Conservation (phyloP, 2,329 filamentous ascomycete species). For the Verticillium nonalfalfae region DNA sequence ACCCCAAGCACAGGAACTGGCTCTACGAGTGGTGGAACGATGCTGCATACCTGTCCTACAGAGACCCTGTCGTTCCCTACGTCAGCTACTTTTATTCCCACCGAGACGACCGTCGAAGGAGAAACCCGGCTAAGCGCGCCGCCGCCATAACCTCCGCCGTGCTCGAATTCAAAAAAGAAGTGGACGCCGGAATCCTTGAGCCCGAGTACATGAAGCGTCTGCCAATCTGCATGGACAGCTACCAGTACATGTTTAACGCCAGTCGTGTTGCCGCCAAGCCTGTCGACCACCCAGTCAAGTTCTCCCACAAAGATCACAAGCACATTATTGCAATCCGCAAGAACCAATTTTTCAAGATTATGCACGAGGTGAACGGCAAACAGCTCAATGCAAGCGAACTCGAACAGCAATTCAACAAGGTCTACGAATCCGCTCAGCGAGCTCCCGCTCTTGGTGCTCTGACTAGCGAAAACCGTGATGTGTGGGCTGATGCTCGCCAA, state of each 20-base stretch:
- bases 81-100: slow-evolving; percentile 99
- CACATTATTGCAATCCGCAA: slow-evolving; percentile 88
- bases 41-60: slow-evolving; percentile 83
- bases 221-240: slow-evolving; percentile 97
- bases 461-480: slow-evolving; percentile 88
- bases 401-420: slow-evolving; percentile 77
- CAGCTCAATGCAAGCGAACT: slow-evolving; percentile 86
- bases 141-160: slow-evolving; percentile 81
- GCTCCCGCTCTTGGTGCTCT: slow-evolving; percentile 73
- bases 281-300: slow-evolving; percentile 79
- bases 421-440: slow-evolving; percentile 71
- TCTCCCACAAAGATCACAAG: slow-evolving; percentile 65
- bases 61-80: slow-evolving; percentile 93
- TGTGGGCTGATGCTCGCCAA: slow-evolving; percentile 81
- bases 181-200: slow-evolving; percentile 76
- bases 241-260: slow-evolving; percentile 98
- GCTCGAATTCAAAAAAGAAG: slow-evolving; percentile 91
- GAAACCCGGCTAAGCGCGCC: slow-evolving; percentile 86
- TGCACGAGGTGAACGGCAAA: slow-evolving; percentile 72
- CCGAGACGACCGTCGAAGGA: slow-evolving; percentile 81
- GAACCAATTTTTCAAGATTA: slow-evolving; percentile 95
- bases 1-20: slow-evolving; percentile 87
- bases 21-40: slow-evolving; percentile 98
- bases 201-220: slow-evolving; percentile 98
- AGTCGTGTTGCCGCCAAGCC: slow-evolving; percentile 78